Conservation (phyloP, 2,329 filamentous ascomycete genomes). For the Talaromyces verruculosus region DNA sequence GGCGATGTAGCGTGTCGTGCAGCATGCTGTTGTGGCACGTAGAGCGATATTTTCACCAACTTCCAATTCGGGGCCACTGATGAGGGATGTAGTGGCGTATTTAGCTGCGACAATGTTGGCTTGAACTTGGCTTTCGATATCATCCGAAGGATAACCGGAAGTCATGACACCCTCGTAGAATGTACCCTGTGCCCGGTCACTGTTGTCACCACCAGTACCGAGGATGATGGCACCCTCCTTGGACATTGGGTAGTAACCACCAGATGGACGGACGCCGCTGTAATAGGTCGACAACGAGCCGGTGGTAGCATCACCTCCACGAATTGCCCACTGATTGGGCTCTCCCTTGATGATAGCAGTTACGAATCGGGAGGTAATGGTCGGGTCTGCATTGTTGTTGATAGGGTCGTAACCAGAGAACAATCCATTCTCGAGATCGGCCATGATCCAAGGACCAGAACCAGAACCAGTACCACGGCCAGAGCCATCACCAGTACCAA, state of each 20-base stretch:
- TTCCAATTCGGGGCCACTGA: slow-evolving; percentile 10
- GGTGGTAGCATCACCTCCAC: slow-evolving; percentile 16
- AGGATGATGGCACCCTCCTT: slow-evolving; percentile 21
- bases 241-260: slow-evolving; percentile 13
- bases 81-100: slow-evolving; percentile 18
- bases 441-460: slow-evolving; percentile 20
- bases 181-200: slow-evolving; percentile 14
- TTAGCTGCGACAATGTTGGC: slow-evolving; percentile 14
- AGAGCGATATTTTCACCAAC: slow-evolving; percentile 46
- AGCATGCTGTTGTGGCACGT: slow-evolving; percentile 57
- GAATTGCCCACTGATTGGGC: slow-evolving; percentile 18
- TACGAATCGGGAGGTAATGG: slow-evolving; percentile 17
- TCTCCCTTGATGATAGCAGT: slow-evolving; percentile 18
- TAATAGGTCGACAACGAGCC: slow-evolving; percentile 16
- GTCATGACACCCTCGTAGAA: slow-evolving; percentile 21
- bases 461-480: slow-evolving; percentile 18
- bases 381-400: slow-evolving; percentile 16
- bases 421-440: slow-evolving; percentile 19
- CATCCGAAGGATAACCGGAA: slow-evolving; percentile 16
- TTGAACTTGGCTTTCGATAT: slow-evolving; percentile 15
- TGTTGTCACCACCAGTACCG: slow-evolving; percentile 19
- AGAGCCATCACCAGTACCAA: slow-evolving; percentile 18
- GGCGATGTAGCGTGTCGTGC: slow-evolving; percentile 55
- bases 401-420: slow-evolving; percentile 19
- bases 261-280: slow-evolving; percentile 14